phyloP scores from a whole-genome alignment of 2,329 filamentous ascomycete species.

The Fusarium sp. region DNA sequence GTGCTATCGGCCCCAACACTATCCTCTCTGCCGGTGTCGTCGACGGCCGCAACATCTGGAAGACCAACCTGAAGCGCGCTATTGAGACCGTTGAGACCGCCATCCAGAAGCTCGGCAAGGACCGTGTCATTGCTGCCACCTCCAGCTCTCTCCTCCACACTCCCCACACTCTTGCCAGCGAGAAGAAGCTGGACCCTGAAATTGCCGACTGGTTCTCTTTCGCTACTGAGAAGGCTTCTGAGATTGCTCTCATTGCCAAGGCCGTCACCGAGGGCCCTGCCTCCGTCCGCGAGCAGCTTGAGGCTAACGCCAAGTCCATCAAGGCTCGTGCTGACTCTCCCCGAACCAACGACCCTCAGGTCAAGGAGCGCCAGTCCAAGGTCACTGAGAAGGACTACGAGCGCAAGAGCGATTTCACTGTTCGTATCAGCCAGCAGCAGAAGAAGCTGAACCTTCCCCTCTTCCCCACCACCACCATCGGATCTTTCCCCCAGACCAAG shows the following conservation, averaged over 20 bases:
- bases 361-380: slow-evolving; percentile 95
- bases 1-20: slow-evolving; percentile 87
- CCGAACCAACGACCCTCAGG: slow-evolving; percentile 95
- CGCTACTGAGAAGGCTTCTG: slow-evolving; percentile 91
- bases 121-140: slow-evolving; percentile 95
- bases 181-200: slow-evolving; percentile 97
- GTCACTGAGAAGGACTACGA: slow-evolving; percentile 88
- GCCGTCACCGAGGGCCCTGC: slow-evolving; percentile 94
- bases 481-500: slow-evolving; percentile 99
- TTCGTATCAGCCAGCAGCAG: slow-evolving; percentile 88
- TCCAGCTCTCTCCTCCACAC: slow-evolving; percentile 98
- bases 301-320: slow-evolving; percentile 96
- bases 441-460: slow-evolving; percentile 92
- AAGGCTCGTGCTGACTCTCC: slow-evolving; percentile 90
- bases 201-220: slow-evolving; percentile 99
- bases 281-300: slow-evolving; percentile 86
- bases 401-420: slow-evolving; percentile 89
- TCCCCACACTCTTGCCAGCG: slow-evolving; percentile 95
- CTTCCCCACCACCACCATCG: slow-evolving; percentile 99
- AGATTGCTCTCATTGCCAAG: slow-evolving; percentile 95
- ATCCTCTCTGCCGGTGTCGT: slow-evolving; percentile 95
- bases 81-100: slow-evolving; percentile 92
- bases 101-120: slow-evolving; percentile 94
- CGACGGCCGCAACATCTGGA: slow-evolving; percentile 99
- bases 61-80: slow-evolving; percentile 97